phyloP scores from a whole-genome alignment of 768 basidiomycete species.

The Rickenella mellea region DNA sequence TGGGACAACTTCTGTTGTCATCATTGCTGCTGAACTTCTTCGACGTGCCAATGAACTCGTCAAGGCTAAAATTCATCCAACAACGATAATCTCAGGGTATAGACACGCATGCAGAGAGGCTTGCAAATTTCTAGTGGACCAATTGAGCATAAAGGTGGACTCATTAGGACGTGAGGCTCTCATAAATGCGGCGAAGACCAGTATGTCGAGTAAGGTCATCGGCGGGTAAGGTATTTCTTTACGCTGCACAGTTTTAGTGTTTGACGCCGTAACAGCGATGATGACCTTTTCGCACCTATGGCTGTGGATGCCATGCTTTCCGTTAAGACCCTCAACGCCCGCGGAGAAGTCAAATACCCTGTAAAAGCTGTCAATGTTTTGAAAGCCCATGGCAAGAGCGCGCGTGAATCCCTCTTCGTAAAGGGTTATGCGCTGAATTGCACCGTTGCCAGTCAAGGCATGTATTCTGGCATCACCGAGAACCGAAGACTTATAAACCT shows the following conservation, averaged over 20 bases:
- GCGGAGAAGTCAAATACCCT: constrained; percentile 96
- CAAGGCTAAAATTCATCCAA: constrained; percentile 96
- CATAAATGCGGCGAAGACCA: constrained; percentile 95
- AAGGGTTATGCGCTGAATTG: constrained; percentile 97
- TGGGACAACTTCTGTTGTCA: constrained; percentile 97
- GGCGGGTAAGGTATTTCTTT: constrained; percentile 62
- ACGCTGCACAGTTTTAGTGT: neutral
- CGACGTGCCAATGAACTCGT: constrained; percentile 96
- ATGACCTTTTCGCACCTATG: constrained; percentile 96
- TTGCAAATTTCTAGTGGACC: constrained; percentile 96
- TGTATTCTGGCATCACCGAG: constrained; percentile 8
- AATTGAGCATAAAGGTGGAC: constrained; percentile 91
- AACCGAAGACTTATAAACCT: neutral
- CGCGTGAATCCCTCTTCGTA: constrained; percentile 89
- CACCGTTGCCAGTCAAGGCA: constrained; percentile 97
- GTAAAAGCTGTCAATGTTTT: constrained; percentile 98
- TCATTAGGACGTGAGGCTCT: constrained; percentile 84
- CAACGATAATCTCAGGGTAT: constrained; percentile 98
- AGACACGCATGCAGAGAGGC: constrained; percentile 94
- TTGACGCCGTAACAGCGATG: constrained; percentile 56
- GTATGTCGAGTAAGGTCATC: constrained; percentile 98
- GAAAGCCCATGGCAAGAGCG: constrained; percentile 95
- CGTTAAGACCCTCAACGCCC: constrained; percentile 86
- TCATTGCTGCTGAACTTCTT: constrained; percentile 94
- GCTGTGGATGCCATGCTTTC: constrained; percentile 98